phyloP scores from a whole-genome alignment of 768 basidiomycete species.

The Kwoniella botswanensis region DNA sequence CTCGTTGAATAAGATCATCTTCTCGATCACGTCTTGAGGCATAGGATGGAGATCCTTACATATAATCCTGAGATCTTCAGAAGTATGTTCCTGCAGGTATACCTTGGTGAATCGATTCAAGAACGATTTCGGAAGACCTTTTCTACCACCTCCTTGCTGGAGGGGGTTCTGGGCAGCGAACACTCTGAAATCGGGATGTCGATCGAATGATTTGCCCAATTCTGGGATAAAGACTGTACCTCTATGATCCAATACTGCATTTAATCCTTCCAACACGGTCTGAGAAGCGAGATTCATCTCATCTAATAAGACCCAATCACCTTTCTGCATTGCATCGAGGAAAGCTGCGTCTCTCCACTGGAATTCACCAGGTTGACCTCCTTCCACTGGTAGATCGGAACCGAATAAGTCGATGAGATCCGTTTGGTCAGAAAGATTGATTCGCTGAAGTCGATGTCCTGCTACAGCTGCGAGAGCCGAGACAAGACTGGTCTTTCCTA shows the following conservation, averaged over 20 bases:
- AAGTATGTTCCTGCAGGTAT: slow-evolving; percentile 81
- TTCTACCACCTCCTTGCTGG: slow-evolving; percentile 93
- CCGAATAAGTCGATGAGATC: slow-evolving; percentile 96
- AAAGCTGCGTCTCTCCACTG: slow-evolving; percentile 98
- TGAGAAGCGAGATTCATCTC: slow-evolving; percentile 99
- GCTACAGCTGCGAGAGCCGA: slow-evolving; percentile 80
- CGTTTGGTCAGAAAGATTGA: slow-evolving; percentile 98
- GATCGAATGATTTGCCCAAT: slow-evolving; percentile 80
- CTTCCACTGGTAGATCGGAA: slow-evolving; percentile 92
- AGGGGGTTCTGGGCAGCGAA: slow-evolving; percentile 98
- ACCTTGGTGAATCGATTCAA: slow-evolving; percentile 99
- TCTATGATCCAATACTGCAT: slow-evolving; percentile 93
- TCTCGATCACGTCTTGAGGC: slow-evolving; percentile 64
- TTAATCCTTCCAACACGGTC: slow-evolving; percentile 93
- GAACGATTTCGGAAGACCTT: slow-evolving; percentile 96
- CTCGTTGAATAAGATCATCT: slow-evolving; percentile 83
- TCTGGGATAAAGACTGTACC: slow-evolving; percentile 95
- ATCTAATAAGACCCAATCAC: slow-evolving; percentile 96
- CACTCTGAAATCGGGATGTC: slow-evolving; percentile 92
- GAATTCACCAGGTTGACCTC: slow-evolving; percentile 87
- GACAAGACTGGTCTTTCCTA: slow-evolving; percentile 94
- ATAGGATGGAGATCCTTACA: slow-evolving; percentile 76
- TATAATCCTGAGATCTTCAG: slow-evolving; percentile 76
- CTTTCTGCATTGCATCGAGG: slow-evolving; percentile 87
- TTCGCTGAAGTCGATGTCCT: slow-evolving; percentile 81